Evolutionary conservation across 306 rosid genomes (phyloP).

Genomic region (Herpetospermum pedunculosum): DNA sequence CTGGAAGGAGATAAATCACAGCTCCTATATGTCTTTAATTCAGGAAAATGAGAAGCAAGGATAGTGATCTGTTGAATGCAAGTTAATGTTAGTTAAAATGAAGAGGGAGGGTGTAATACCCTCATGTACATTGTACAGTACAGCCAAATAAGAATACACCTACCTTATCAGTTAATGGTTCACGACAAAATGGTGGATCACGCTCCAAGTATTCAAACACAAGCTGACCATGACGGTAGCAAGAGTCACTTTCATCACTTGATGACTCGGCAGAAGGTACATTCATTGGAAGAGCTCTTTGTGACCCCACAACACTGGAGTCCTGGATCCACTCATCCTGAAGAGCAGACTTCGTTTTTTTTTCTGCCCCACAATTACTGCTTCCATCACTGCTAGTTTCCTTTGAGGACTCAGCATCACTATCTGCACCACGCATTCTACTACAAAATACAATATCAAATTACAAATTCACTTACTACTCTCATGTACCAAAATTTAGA

Average conservation of each 20-base stretch:
- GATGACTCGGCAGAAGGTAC: constrained; percentile 46
- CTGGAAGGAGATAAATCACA: constrained; percentile 83
- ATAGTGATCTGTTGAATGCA: constrained; percentile 47
- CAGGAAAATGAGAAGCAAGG: constrained; percentile 65
- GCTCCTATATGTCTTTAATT: constrained; percentile 61
- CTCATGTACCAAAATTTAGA: neutral
- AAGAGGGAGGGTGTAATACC: neutral
- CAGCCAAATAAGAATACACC: constrained; percentile 24
- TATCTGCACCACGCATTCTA: constrained; percentile 60
- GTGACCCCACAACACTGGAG: constrained; percentile 25
- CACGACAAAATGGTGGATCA: constrained; percentile 73
- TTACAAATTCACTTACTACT: neutral
- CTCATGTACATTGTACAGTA: neutral
- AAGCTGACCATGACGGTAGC: constrained; percentile 50
- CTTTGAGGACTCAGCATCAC: constrained; percentile 76
- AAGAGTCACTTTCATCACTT: constrained; percentile 58
- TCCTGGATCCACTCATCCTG: constrained; percentile 28
- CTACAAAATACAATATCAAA: constrained; percentile 7
- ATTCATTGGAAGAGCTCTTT: constrained; percentile 30
- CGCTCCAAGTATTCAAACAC: constrained; percentile 61
- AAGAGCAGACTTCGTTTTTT: constrained; percentile 25
- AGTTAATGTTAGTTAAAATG: constrained; percentile 14
- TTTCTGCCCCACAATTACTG: constrained; percentile 49
- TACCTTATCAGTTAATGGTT: constrained; percentile 79
- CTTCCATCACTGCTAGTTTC: constrained; percentile 78